phyloP scores from a whole-genome alignment of 2,329 filamentous ascomycete genomes.

The Trichoderma guizhouense region DNA sequence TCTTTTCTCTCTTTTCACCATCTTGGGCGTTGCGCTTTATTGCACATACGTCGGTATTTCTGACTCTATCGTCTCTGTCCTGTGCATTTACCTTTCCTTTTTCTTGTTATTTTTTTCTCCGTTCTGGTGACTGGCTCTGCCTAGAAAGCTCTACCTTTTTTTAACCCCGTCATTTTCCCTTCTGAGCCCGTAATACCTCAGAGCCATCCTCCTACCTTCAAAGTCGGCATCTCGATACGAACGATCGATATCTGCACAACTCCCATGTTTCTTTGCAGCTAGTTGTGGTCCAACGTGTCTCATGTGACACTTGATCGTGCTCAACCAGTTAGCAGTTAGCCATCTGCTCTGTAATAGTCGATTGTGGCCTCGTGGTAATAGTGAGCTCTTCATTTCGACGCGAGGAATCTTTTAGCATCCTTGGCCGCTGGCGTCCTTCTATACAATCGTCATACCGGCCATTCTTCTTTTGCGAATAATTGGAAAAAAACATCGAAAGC shows the following conservation, averaged over 20 bases:
- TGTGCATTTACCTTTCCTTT: constrained; percentile 30
- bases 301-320: constrained; percentile 31
- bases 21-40: constrained; percentile 25
- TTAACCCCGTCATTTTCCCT: constrained; percentile 26
- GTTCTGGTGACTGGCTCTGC: constrained; percentile 23
- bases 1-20: constrained; percentile 23
- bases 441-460: constrained; percentile 31
- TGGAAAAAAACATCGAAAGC: background rate
- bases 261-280: constrained; percentile 34
- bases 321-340: constrained; percentile 21
- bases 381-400: constrained; percentile 40
- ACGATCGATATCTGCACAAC: constrained; percentile 24
- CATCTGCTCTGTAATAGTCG: constrained; percentile 26
- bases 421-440: constrained; percentile 58
- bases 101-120: constrained; percentile 27
- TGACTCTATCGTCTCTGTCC: constrained; percentile 25
- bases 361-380: constrained; percentile 43
- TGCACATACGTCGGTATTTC: constrained; percentile 27
- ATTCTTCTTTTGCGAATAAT: background rate
- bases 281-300: constrained; percentile 33
- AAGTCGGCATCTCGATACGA: constrained; percentile 21
- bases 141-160: constrained; percentile 26
- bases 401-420: constrained; percentile 40
- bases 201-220: constrained; percentile 19
- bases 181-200: constrained; percentile 30